A percentile compares a stretch with the other conserved stretches of the same genome.
Conservation (phyloP, 1,284 basidiomycete genomes). For the Ganoderma lucidum region DNA sequence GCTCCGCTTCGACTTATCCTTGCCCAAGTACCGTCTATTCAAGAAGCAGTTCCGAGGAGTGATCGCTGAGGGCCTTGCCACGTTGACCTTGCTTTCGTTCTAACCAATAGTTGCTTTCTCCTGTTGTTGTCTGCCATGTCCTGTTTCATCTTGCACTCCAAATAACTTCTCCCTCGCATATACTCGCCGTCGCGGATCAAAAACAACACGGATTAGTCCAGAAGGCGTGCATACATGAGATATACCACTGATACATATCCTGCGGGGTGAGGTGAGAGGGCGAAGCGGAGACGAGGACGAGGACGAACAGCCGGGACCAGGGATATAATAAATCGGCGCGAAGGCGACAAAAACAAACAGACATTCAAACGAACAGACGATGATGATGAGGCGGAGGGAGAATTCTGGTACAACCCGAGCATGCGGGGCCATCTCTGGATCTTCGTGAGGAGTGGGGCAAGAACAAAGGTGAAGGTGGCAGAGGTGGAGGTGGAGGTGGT, state of each 20-base stretch:
- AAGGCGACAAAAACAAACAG: conserved; percentile 8
- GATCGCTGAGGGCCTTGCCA: conserved; percentile 52
- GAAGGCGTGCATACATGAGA: conserved; percentile 34
- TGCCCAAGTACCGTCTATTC: conserved; percentile 52
- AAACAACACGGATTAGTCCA: conserved; percentile 32
- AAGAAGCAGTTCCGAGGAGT: conserved; percentile 54
- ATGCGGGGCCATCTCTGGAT: conserved; percentile 20
- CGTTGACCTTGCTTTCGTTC: conserved; percentile 30
- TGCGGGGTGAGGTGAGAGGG: conserved; percentile 16
- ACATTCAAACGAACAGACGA: conserved; percentile 13
- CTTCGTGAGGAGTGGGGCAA: conserved; percentile 15
- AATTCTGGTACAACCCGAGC: conserved; percentile 28
- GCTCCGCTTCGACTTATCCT: conserved; percentile 59
- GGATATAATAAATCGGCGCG: conserved; percentile 27
- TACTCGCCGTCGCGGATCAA: conserved; percentile 8
- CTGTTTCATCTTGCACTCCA: not conserved
- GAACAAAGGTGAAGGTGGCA: conserved; percentile 25
- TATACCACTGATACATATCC: conserved; percentile 37
- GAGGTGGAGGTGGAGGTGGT: conserved; percentile 30
- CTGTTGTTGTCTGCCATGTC: not conserved
- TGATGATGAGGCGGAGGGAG: conserved; percentile 1
- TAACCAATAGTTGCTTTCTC: conserved; percentile 3
- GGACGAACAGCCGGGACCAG: not conserved
- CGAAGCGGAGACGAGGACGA: conserved; percentile 5
- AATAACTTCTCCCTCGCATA: not conserved